phyloP scores from a whole-genome alignment of 1,139 yeast species.

The Lodderomyces metapsilosis region DNA sequence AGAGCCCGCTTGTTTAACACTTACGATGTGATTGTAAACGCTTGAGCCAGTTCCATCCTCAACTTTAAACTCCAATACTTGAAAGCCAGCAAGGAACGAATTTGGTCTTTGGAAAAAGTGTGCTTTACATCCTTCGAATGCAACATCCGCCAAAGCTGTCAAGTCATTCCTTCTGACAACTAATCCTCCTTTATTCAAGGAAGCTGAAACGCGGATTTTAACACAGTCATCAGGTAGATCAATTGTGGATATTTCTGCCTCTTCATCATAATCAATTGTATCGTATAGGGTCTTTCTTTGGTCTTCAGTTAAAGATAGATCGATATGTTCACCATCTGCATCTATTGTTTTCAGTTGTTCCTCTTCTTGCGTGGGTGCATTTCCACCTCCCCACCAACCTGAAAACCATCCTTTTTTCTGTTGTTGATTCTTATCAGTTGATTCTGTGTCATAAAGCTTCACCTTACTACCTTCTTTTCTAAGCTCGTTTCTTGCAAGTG shows the following conservation, averaged over 20 bases:
- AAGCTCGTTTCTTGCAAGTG: constrained; percentile 68
- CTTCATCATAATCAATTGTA: constrained; percentile 89
- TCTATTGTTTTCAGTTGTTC: constrained; percentile 14
- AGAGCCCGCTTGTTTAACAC: constrained; percentile 58
- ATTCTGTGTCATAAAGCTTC: constrained; percentile 11
- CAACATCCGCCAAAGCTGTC: constrained; percentile 65
- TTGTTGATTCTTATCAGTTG: constrained; percentile 14
- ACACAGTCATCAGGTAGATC: constrained; percentile 76
- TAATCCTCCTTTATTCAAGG: constrained; percentile 76
- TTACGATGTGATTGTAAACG: constrained; percentile 81
- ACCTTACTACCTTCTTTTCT: constrained; percentile 47
- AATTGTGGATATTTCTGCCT: constrained; percentile 49
- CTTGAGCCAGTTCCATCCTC: constrained; percentile 82
- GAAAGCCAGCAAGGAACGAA: constrained; percentile 69
- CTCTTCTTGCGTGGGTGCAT: constrained; percentile 10
- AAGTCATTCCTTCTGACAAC: constrained; percentile 46
- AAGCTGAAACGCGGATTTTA: constrained; percentile 62
- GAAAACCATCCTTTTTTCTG: constrained; percentile 50
- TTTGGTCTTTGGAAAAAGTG: constrained; percentile 76
- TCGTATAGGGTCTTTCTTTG: constrained; percentile 84
- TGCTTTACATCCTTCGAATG: constrained; percentile 80
- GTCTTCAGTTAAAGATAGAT: constrained; percentile 55
- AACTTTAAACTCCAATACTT: constrained; percentile 76
- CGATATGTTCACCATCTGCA: constrained; percentile 9
- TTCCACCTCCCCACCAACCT: constrained; percentile 53